These are phyloP conservation scores for Bertia moriformis DNA, from an alignment of 2,329 filamentous ascomycete genomes.

Conservation along the genomic window DNA sequence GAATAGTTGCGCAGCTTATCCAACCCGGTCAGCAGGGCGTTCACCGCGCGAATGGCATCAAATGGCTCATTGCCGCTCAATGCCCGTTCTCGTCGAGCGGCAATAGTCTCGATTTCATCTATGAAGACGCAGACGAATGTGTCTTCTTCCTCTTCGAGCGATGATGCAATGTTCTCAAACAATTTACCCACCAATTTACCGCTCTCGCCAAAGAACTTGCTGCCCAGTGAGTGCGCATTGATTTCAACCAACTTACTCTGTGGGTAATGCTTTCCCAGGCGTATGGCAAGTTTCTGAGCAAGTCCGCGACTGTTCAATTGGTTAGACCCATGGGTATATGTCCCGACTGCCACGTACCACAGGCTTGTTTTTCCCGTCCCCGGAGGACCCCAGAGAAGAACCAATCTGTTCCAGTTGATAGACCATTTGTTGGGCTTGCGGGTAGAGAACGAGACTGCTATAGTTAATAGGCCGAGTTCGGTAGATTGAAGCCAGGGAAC, in stretches of 20 bases:
- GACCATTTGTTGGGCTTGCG: constrained; percentile 17
- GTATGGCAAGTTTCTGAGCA: constrained; percentile 31
- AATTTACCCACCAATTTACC: constrained; percentile 24
- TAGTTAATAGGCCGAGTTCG: constrained; percentile 1
- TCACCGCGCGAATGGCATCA: constrained; percentile 30
- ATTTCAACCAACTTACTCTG: constrained; percentile 25
- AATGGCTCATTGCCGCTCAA: constrained; percentile 22
- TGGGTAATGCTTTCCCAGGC: constrained; percentile 22
- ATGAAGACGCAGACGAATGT: constrained; percentile 27
- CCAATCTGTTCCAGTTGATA: constrained; percentile 27
- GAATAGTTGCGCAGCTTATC: constrained; percentile 22
- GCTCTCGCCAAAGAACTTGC: constrained; percentile 30
- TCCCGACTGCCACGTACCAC: constrained; percentile 16
- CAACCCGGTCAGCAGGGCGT: constrained; percentile 29
- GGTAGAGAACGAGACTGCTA: constrained; percentile 13
- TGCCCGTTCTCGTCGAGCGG: constrained; percentile 23
- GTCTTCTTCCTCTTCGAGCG: constrained; percentile 18
- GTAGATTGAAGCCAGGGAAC: neutral
- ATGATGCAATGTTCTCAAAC: constrained; percentile 21
- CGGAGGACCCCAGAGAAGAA: constrained; percentile 24
- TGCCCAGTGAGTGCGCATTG: constrained; percentile 26
- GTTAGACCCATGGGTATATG: too few species aligned
- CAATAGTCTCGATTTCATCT: constrained; percentile 32
- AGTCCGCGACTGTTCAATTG: constrained; percentile 19
- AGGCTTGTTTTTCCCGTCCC: constrained; percentile 26